phyloP scores from a whole-genome alignment of 129 eudicot genomes.

The Silybum marianum region DNA sequence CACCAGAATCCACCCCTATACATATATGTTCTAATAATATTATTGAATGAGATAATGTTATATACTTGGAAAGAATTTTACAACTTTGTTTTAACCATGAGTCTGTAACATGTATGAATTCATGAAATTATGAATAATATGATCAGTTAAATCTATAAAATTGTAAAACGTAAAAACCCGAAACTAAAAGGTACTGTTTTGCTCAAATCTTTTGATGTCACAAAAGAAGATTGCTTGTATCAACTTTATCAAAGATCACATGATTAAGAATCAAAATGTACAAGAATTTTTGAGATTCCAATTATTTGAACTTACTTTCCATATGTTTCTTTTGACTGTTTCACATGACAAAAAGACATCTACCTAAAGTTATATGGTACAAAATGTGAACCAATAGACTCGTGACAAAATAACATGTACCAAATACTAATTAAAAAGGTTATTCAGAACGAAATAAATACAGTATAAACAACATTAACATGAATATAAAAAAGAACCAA shows the following conservation, averaged over 20 bases:
- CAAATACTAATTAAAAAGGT: not conserved
- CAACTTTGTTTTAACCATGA: no score
- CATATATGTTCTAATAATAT: no score
- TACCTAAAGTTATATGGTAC: conserved; percentile 17
- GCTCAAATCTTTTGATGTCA: not conserved
- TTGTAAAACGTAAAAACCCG: no score
- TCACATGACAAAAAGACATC: not conserved
- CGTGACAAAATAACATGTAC: not conserved
- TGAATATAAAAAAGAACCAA: not conserved
- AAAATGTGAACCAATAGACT: not conserved
- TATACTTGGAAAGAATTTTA: no score
- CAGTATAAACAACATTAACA: not conserved
- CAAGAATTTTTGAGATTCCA: conserved; percentile 8
- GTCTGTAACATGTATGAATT: no score
- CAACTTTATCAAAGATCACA: not conserved
- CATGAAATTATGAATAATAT: no score
- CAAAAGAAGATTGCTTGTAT: not conserved
- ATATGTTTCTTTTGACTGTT: not conserved
- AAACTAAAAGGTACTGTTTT: not conserved
- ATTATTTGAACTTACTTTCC: not conserved
- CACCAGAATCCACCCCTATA: no score
- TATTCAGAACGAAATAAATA: not conserved
- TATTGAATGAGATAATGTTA: no score
- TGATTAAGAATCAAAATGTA: not conserved
- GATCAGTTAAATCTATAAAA: no score